Percentiles rank a stretch among this genome's conserved stretches.
These are phyloP conservation scores for Cyclocybe aegerita DNA, from an alignment of 768 basidiomycete species.

Conservation along the genomic window DNA sequence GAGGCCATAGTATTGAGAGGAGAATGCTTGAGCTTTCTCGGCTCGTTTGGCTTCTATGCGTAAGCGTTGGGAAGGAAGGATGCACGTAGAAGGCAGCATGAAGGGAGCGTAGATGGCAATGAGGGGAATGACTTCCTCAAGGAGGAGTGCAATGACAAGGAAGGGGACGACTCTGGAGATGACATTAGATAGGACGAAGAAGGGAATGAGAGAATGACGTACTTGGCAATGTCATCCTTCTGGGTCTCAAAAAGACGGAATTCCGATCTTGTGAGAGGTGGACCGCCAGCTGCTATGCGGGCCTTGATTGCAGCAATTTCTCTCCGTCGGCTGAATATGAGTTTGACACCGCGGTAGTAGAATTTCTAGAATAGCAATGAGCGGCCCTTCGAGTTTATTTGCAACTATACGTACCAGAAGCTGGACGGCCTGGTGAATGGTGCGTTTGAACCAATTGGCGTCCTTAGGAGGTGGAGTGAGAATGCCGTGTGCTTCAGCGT, in stretches of 20 bases:
- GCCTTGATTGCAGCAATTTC: conserved; percentile 52
- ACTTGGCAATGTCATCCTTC: conserved; percentile 73
- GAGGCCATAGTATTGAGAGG: conserved; percentile 32
- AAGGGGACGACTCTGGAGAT: conserved; percentile 71
- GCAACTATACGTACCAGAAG: conserved; percentile 35
- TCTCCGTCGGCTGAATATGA: conserved; percentile 62
- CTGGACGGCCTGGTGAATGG: conserved; percentile 47
- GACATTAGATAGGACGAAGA: neutral
- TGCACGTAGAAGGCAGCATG: conserved; percentile 84
- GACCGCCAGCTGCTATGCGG: conserved; percentile 60
- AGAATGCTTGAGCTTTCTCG: conserved; percentile 44
- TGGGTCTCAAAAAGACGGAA: conserved; percentile 66
- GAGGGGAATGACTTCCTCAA: conserved; percentile 83
- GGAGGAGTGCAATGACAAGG: conserved; percentile 65
- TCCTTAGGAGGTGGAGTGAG: conserved; percentile 62
- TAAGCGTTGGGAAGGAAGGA: conserved; percentile 75
- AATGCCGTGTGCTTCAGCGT: conserved; percentile 69
- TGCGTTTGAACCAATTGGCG: conserved; percentile 54
- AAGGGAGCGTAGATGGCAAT: conserved; percentile 84
- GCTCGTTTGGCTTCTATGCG: conserved; percentile 59
- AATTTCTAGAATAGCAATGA: conserved; percentile 60
- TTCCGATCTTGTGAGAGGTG: conserved; percentile 66
- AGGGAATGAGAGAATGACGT: conserved; percentile 14
- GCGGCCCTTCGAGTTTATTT: neutral
- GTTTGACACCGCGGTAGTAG: conserved; percentile 74